A percentile compares a stretch with the other conserved stretches of the same genome.
Evolutionary conservation across 306 rosid species (phyloP).

Genomic region (Trifolium subterraneum): DNA sequence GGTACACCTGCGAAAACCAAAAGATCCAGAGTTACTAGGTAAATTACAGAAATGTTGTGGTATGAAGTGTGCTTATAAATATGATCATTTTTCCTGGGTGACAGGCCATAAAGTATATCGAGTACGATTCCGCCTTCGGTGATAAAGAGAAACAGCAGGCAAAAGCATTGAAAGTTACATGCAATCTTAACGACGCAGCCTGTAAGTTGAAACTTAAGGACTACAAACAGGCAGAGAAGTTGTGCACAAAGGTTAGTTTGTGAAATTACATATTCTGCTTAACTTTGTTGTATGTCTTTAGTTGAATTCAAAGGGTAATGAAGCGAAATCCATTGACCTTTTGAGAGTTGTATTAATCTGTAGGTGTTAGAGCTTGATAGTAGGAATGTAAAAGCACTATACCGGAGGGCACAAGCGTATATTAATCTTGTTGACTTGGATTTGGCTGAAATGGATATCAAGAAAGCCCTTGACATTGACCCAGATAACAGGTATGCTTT

Average conservation of each 20-base stretch:
- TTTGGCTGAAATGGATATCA: constrained; percentile 86
- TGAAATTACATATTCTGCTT: neutral
- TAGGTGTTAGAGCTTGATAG: constrained; percentile 82
- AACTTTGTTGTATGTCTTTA: neutral
- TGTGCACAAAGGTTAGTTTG: constrained; percentile 76
- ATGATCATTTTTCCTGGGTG: constrained; percentile 2
- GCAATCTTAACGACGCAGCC: constrained; percentile 87
- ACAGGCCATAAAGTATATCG: constrained; percentile 76
- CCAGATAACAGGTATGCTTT: constrained; percentile 70
- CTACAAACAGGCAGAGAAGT: constrained; percentile 72
- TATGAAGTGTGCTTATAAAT: neutral
- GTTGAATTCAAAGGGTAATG: neutral
- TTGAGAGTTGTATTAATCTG: neutral
- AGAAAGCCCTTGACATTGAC: constrained; percentile 95
- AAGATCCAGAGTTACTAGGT: neutral
- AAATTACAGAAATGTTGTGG: neutral
- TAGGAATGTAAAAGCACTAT: constrained; percentile 86
- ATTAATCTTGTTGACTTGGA: constrained; percentile 81
- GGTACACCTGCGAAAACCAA: constrained; percentile 39
- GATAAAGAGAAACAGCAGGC: constrained; percentile 75
- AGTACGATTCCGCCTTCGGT: constrained; percentile 63
- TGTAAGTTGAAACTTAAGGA: constrained; percentile 83
- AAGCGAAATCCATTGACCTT: neutral
- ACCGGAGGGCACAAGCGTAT: constrained; percentile 89
- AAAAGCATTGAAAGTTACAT: constrained; percentile 71